Conservation (phyloP, 2,329 filamentous ascomycete species). For the Albophoma yamanashiensis region DNA sequence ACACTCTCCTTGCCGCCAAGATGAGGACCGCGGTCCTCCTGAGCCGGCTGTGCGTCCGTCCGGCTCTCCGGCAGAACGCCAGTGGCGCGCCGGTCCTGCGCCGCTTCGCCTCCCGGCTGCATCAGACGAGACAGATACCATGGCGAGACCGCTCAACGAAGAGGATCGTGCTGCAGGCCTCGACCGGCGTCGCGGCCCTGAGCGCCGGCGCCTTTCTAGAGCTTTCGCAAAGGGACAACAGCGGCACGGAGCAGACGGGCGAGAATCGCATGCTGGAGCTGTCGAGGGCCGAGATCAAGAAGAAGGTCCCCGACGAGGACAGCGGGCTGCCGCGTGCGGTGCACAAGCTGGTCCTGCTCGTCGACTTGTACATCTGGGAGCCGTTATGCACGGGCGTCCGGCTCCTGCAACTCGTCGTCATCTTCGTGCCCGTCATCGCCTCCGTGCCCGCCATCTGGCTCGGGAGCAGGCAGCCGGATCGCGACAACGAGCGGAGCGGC, state of each 20-base stretch:
- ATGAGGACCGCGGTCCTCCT: slow-evolving; percentile 35
- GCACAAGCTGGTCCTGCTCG: slow-evolving; percentile 50
- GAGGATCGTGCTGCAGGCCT: slow-evolving; percentile 25
- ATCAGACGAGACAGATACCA: slow-evolving; percentile 13
- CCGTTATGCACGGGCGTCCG: slow-evolving; percentile 77
- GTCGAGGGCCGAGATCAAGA: slow-evolving; percentile 67
- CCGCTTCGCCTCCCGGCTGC: slow-evolving; percentile 14
- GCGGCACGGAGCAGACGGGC: slow-evolving; percentile 47
- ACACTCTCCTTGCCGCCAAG: slow-evolving; percentile 15
- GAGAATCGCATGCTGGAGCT: slow-evolving; percentile 81
- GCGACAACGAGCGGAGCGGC: slow-evolving; percentile 66
- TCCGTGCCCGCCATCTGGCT: slow-evolving; percentile 75
- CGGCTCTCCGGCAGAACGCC: slow-evolving; percentile 17
- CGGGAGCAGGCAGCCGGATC: slow-evolving; percentile 50
- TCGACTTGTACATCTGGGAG: slow-evolving; percentile 70
- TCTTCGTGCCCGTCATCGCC: slow-evolving; percentile 84
- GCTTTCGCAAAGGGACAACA: slow-evolving; percentile 44
- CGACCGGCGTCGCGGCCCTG: slow-evolving; percentile 30
- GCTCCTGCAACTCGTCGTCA: slow-evolving; percentile 76
- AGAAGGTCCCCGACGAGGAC: slow-evolving; percentile 52
- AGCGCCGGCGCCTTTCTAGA: slow-evolving; percentile 48
- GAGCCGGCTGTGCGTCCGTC: slow-evolving; percentile 32
- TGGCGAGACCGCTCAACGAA: slow-evolving; percentile 10
- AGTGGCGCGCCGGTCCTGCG: slow-evolving; percentile 9
- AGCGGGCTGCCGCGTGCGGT: slow-evolving; percentile 46